Conservation (phyloP, 805 yeast genomes). For the Sungouiella thailandica region DNA sequence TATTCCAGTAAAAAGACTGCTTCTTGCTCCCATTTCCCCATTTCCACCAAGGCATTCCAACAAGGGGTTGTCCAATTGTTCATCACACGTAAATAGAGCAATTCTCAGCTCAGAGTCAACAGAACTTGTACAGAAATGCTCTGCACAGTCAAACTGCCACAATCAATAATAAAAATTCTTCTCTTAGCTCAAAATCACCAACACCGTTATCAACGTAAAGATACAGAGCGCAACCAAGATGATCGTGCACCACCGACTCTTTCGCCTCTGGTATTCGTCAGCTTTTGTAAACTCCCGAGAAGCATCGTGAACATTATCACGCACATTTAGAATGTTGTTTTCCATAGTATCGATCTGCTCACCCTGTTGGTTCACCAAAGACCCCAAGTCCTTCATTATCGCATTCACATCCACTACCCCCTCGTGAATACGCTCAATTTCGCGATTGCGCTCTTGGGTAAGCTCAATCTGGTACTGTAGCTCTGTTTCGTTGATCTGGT, state of each 20-base stretch:
- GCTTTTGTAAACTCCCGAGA: constrained; percentile 68
- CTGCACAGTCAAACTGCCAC: no score
- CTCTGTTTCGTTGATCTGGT: constrained; percentile 41
- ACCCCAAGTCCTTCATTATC: constrained; percentile 76
- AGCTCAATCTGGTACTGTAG: constrained; percentile 59
- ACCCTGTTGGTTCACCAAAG: constrained; percentile 79
- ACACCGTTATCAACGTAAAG: constrained; percentile 51
- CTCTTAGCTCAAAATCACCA: constrained; percentile 45
- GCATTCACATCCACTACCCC: constrained; percentile 84
- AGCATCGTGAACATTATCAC: constrained; percentile 65
- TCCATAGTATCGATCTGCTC: constrained; percentile 80
- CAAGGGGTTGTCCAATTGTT: no score
- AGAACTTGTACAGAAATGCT: no score
- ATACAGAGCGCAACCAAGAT: constrained; percentile 55
- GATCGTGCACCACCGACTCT: constrained; percentile 71
- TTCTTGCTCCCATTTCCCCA: no score
- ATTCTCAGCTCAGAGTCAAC: no score
- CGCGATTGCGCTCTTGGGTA: constrained; percentile 69
- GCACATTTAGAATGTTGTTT: constrained; percentile 63
- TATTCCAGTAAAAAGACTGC: no score
- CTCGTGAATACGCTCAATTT: constrained; percentile 64
- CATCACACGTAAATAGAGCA: no score
- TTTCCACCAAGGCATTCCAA: no score
- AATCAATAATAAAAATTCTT: no score
- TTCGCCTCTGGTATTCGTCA: constrained; percentile 63